Evolutionary conservation across 148 eudicot genomes (phyloP).

Genomic region (Diospyros lotus): DNA sequence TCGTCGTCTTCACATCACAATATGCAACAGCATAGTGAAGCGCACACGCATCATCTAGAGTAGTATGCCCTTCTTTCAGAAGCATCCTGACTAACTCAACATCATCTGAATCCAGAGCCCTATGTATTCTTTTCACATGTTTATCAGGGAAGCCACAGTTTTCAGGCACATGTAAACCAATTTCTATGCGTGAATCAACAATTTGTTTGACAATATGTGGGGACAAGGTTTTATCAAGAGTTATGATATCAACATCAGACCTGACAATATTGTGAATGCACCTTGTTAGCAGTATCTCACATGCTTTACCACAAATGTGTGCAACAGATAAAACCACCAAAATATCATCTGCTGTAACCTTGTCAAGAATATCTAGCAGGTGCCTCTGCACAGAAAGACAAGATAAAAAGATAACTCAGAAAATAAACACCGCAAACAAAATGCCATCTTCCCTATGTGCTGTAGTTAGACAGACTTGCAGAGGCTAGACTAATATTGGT

Average conservation of each 20-base stretch:
- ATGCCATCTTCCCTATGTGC: background rate
- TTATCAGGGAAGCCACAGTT: conserved; percentile 54
- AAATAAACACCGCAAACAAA: background rate
- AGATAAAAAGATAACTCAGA: background rate
- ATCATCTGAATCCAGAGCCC: conserved; percentile 89
- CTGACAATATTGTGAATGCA: conserved; percentile 56
- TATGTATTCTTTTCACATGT: conserved; percentile 77
- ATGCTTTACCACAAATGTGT: conserved; percentile 52
- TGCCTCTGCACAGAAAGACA: conserved; percentile 45
- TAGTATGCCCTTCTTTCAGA: conserved; percentile 64
- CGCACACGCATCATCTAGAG: conserved; percentile 73
- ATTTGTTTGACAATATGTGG: conserved; percentile 55
- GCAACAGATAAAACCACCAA: conserved; percentile 66
- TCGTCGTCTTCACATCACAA: conserved; percentile 73
- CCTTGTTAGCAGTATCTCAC: conserved; percentile 50
- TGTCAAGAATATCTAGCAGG: conserved; percentile 67
- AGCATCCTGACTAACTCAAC: conserved; percentile 83
- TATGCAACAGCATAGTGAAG: conserved; percentile 92
- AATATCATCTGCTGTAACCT: conserved; percentile 66
- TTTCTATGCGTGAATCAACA: conserved; percentile 49
- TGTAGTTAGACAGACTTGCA: background rate
- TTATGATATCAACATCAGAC: conserved; percentile 61
- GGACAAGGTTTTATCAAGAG: conserved; percentile 67
- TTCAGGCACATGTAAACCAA: conserved; percentile 44
- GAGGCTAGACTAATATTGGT: no score